These are phyloP conservation scores for Phytophthora capsici DNA, from an alignment of 352 stramenopile genomes.

Conservation along the genomic window DNA sequence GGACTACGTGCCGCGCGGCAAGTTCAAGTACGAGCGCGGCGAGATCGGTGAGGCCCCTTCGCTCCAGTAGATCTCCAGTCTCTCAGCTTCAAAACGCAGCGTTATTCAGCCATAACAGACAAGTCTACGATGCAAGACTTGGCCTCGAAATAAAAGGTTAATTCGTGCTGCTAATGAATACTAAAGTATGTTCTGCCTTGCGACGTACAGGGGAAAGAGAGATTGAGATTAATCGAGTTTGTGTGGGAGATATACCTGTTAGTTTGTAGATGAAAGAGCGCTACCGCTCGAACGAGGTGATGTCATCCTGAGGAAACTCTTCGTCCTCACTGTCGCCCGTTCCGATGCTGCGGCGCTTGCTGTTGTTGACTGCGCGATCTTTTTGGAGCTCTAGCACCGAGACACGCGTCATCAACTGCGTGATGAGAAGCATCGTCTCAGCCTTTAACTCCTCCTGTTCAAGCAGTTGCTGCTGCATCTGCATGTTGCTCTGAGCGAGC, in stretches of 20 bases:
- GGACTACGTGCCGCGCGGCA: conserved; percentile 45
- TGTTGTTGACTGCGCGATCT: conserved; percentile 32
- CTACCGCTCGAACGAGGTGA: conserved; percentile 27
- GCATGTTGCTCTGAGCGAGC: conserved; percentile 75
- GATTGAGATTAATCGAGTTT: conserved; percentile 1
- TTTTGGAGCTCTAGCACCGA: conserved; percentile 77
- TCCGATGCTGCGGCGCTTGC: conserved; percentile 35
- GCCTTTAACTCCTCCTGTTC: conserved; percentile 85
- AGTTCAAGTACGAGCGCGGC: conserved; percentile 61
- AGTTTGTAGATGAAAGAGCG: no score
- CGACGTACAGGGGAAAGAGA: conserved; percentile 7
- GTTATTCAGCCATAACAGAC: not conserved
- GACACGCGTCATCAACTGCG: conserved; percentile 85
- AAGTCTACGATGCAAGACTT: conserved; percentile 6
- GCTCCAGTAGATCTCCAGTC: conserved; percentile 32
- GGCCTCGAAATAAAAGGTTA: conserved; percentile 32
- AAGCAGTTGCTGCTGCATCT: conserved; percentile 82
- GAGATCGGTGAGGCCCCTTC: conserved; percentile 70
- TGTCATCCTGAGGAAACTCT: conserved; percentile 42
- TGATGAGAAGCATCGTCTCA: conserved; percentile 87
- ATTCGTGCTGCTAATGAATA: conserved; percentile 10
- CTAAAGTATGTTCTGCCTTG: conserved; percentile 6
- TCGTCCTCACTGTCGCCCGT: conserved; percentile 40
- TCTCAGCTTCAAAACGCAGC: conserved; percentile 7
- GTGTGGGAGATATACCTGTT: conserved; percentile 7